Evolutionary conservation across 2,329 filamentous ascomycete genomes (phyloP).

Genomic region (Phialophora chinensis): DNA sequence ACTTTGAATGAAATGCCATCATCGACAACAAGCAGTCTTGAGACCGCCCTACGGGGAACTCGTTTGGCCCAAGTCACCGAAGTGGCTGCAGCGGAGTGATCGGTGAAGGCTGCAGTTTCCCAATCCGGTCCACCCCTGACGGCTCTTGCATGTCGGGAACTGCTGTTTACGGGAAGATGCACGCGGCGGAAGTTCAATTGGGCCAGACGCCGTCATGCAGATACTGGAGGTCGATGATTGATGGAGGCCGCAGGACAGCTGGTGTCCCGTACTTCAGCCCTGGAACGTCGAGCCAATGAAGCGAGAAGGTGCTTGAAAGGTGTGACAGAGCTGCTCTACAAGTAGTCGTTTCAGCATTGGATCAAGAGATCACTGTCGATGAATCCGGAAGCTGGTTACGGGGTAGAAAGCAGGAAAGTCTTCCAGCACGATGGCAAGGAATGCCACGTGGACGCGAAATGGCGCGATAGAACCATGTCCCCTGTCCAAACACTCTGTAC

Average conservation of each 20-base stretch:
- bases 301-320: background rate
- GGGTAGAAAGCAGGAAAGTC: background rate
- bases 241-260: slow-evolving; percentile 15
- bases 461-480: background rate
- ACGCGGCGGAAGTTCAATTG: slow-evolving; percentile 1
- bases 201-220: background rate
- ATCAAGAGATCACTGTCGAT: background rate
- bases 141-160: background rate
- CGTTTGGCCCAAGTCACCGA: background rate
- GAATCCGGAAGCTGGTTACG: background rate
- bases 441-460: background rate
- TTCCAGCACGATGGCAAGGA: background rate
- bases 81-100: background rate
- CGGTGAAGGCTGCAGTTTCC: slow-evolving; percentile 25
- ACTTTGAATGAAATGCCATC: background rate
- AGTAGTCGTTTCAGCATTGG: background rate
- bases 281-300: slow-evolving; percentile 10
- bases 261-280: slow-evolving; percentile 5
- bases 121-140: background rate
- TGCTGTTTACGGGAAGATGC: background rate
- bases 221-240: slow-evolving; percentile 8
- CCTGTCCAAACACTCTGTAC: background rate
- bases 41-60: slow-evolving; percentile 6
- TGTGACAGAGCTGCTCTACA: background rate
- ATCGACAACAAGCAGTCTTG: background rate